A percentile compares a stretch with the other conserved stretches of the same genome.
Evolutionary conservation across 176 grass and related monocot genomes (phyloP).

Genomic region (Poa annua): DNA sequence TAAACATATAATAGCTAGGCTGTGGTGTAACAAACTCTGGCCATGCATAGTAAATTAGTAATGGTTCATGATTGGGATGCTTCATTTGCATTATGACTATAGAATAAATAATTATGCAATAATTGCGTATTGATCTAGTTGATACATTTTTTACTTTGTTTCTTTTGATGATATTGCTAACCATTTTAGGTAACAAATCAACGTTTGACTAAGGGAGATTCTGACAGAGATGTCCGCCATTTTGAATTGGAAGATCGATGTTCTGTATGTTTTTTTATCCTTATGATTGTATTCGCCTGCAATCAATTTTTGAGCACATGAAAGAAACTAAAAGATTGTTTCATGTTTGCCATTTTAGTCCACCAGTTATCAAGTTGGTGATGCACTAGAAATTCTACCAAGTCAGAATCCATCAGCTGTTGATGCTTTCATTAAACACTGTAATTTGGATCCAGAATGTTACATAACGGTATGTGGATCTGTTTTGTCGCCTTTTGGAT

Average conservation of each 20-base stretch:
- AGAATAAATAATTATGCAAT: not conserved
- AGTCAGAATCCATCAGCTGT: conserved; percentile 70
- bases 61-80: not conserved
- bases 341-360: conserved; percentile 43
- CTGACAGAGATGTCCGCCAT: conserved; percentile 79
- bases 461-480: conserved; percentile 75
- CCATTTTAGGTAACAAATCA: conserved; percentile 52
- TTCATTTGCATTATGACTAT: not conserved
- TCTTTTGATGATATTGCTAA: conserved; percentile 19
- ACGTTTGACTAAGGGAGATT: conserved; percentile 50
- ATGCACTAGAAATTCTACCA: conserved; percentile 72
- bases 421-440: conserved; percentile 76
- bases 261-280: conserved; percentile 57
- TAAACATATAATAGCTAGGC: not conserved
- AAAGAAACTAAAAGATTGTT: conserved; percentile 18
- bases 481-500: conserved; percentile 25
- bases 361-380: conserved; percentile 73
- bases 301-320: not conserved
- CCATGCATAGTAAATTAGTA: not conserved
- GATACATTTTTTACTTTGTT: conserved; percentile 11
- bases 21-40: conserved; percentile 1
- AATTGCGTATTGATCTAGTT: not conserved
- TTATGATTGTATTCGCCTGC: not conserved
- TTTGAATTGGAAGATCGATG: conserved; percentile 71
- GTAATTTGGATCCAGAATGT: conserved; percentile 81